These are phyloP conservation scores for Clavulina sp. DNA, from an alignment of 768 basidiomycete species.

Conservation along the genomic window DNA sequence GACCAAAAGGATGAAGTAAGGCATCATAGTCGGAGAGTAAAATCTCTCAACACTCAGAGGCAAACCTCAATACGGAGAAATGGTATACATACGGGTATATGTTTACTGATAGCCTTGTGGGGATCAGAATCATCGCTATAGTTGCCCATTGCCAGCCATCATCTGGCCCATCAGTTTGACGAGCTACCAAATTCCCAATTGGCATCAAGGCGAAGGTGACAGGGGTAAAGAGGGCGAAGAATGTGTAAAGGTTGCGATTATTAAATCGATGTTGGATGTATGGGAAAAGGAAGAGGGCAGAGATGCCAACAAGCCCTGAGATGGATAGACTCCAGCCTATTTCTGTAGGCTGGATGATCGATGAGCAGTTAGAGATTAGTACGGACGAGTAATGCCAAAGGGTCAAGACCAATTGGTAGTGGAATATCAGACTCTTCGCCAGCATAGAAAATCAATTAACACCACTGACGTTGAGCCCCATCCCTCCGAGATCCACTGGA, in stretches of 20 bases:
- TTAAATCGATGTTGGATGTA: not conserved
- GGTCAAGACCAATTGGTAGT: no score
- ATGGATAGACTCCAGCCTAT: not conserved
- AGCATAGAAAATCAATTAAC: no score
- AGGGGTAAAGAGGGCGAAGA: slow-evolving; percentile 10
- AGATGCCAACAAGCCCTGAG: not conserved
- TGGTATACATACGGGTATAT: slow-evolving; percentile 6
- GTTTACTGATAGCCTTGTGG: not conserved
- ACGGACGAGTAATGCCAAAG: no score
- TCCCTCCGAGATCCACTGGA: slow-evolving; percentile 35
- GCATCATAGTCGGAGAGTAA: no score
- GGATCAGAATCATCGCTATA: slow-evolving; percentile 3
- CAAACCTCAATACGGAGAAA: no score
- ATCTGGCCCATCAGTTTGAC: not conserved
- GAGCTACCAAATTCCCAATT: slow-evolving; percentile 6
- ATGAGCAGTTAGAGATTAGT: no score
- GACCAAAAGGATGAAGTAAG: no score
- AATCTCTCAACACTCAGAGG: no score
- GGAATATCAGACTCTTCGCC: no score
- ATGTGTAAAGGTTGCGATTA: slow-evolving; percentile 6
- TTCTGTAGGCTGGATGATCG: not conserved
- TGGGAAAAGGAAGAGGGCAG: not conserved
- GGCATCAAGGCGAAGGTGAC: slow-evolving; percentile 10
- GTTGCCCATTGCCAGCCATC: not conserved
- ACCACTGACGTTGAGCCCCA: slow-evolving; percentile 39